A percentile compares a stretch with the other conserved stretches of the same genome.
Evolutionary conservation across 2,329 filamentous ascomycete species (phyloP).

Genomic region (Colletotrichum godetiae): DNA sequence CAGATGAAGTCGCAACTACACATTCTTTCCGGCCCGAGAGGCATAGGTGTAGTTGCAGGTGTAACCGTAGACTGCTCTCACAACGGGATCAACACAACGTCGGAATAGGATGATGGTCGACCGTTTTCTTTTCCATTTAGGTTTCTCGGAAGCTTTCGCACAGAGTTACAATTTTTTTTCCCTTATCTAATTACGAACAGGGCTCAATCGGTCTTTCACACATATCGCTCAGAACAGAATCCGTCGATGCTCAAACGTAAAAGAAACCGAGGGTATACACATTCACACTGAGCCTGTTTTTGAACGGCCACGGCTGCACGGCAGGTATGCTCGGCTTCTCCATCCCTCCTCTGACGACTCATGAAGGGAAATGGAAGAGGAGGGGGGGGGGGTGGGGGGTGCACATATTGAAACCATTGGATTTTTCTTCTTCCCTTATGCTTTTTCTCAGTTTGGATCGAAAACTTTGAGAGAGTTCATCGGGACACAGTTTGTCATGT

Average conservation of each 20-base stretch:
- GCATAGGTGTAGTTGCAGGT: not conserved
- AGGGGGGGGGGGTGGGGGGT: not conserved
- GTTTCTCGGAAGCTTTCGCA: slow-evolving; percentile 1
- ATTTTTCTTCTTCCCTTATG: not conserved
- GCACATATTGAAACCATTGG: not conserved
- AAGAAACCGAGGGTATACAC: not conserved
- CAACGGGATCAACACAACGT: not conserved
- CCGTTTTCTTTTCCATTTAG: not conserved
- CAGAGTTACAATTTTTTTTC: not conserved
- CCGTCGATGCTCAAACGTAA: not conserved
- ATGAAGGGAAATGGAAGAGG: no score
- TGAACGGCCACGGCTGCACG: not conserved
- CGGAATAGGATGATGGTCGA: not conserved
- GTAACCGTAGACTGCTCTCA: not conserved
- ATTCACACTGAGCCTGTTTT: not conserved
- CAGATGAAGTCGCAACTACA: not conserved
- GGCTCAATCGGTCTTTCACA: not conserved
- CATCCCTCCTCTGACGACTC: no score
- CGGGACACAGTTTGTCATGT: slow-evolving; percentile 24
- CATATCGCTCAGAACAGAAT: not conserved
- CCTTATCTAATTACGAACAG: not conserved
- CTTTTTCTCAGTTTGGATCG: not conserved
- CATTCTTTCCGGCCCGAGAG: not conserved
- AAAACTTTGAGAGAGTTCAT: slow-evolving; percentile 21
- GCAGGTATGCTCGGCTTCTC: no score